These are phyloP conservation scores for Curvularia lunata DNA, from an alignment of 2,329 filamentous ascomycete genomes.

Conservation along the genomic window DNA sequence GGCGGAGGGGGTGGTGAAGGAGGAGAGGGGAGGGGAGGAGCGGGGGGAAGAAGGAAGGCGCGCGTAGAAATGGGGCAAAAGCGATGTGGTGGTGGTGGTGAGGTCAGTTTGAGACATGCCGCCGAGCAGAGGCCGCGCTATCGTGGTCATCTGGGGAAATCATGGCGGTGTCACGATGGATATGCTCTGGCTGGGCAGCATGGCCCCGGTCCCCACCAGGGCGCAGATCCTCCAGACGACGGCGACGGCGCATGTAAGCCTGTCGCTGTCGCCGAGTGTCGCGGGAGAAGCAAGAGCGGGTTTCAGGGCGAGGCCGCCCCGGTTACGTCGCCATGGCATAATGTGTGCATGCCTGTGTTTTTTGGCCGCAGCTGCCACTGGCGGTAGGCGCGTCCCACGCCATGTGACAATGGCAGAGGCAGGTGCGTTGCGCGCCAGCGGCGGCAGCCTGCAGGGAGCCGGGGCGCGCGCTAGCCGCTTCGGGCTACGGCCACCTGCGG, in stretches of 20 bases:
- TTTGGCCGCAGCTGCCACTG: not conserved
- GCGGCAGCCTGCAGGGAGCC: conserved; percentile 14
- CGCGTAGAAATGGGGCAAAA: conserved; percentile 7
- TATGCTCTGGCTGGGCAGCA: conserved; percentile 22
- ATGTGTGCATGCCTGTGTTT: too few species aligned
- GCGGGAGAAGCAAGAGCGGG: not conserved
- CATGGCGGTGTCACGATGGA: conserved; percentile 31
- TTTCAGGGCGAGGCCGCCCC: not conserved
- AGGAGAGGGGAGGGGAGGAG: not conserved
- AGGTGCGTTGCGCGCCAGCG: conserved; percentile 8
- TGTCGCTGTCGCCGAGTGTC: not conserved
- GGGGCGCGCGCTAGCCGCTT: conserved; percentile 4
- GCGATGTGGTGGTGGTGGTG: conserved; percentile 17
- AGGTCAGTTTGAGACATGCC: conserved; percentile 17
- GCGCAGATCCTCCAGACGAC: conserved; percentile 12
- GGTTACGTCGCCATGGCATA: too few species aligned
- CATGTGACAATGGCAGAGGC: conserved; percentile 12
- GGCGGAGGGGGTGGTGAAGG: not conserved
- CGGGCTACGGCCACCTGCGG: not conserved
- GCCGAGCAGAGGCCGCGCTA: conserved; percentile 19
- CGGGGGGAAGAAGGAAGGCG: conserved; percentile 2
- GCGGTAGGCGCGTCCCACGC: conserved; percentile 20
- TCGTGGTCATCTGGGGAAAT: conserved; percentile 34
- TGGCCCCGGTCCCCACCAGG: conserved; percentile 11
- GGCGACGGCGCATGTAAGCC: not conserved